phyloP scores from a whole-genome alignment of 1,284 basidiomycete genomes.

The Melampsora occidentalis region DNA sequence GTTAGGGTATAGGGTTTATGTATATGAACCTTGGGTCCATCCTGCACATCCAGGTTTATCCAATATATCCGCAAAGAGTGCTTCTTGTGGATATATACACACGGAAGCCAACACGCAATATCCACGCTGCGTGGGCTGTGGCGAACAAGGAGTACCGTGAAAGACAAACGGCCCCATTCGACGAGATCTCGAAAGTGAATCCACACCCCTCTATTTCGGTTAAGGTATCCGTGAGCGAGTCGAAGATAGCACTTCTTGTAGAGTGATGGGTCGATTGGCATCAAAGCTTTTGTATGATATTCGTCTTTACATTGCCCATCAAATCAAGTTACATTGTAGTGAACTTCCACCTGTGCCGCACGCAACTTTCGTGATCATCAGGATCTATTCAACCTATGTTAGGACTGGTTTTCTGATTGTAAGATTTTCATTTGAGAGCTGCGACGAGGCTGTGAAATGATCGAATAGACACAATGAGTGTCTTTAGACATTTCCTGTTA shows the following conservation, averaged over 20 bases:
- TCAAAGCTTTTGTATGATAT: neutral
- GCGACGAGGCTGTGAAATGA: constrained; percentile 5
- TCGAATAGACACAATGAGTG: neutral
- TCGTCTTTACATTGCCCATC: constrained; percentile 9
- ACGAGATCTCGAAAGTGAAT: too few relatives aligned
- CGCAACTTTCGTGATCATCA: neutral
- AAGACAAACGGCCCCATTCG: too few relatives aligned
- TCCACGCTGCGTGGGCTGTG: too few relatives aligned
- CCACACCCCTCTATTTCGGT: too few relatives aligned
- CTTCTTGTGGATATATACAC: too few relatives aligned
- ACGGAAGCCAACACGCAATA: too few relatives aligned
- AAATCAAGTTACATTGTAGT: neutral
- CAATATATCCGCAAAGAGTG: too few relatives aligned
- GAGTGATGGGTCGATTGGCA: too few relatives aligned
- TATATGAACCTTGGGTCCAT: too few relatives aligned
- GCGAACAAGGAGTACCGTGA: too few relatives aligned
- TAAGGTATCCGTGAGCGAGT: neutral
- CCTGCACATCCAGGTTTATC: too few relatives aligned
- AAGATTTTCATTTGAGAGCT: constrained; percentile 8
- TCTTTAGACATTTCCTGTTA: neutral
- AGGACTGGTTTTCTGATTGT: neutral
- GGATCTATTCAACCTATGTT: neutral
- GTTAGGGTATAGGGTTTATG: too few relatives aligned
- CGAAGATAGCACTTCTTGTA: neutral
- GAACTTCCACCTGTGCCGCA: neutral